These are phyloP conservation scores for Allantophomopsis lycopodina DNA, from an alignment of 2,329 filamentous ascomycete genomes.

Conservation along the genomic window DNA sequence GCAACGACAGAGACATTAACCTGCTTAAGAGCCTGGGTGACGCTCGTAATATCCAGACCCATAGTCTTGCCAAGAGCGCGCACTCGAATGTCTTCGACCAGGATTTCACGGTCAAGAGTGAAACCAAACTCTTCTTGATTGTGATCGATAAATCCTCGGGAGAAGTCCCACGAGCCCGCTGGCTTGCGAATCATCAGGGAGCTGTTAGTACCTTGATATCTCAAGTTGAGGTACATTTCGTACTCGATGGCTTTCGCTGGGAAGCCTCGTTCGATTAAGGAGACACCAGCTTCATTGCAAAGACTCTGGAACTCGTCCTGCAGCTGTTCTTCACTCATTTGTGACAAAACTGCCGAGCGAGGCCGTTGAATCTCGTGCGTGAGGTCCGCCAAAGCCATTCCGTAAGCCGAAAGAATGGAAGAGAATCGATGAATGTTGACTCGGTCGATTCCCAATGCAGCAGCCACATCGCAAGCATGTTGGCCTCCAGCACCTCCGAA, in stretches of 20 bases:
- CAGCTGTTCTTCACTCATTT: slow-evolving; percentile 42
- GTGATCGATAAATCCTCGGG: slow-evolving; percentile 65
- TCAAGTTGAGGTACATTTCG: slow-evolving; percentile 84
- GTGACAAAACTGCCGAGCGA: slow-evolving; percentile 41
- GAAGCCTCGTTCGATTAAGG: slow-evolving; percentile 72
- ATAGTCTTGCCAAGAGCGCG: too few species aligned
- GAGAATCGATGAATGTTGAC: slow-evolving; percentile 77
- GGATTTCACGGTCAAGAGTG: slow-evolving; percentile 71
- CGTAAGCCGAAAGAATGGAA: slow-evolving; percentile 75
- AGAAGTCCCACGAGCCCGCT: slow-evolving; percentile 51
- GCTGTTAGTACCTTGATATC: slow-evolving; percentile 78
- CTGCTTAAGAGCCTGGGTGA: slow-evolving; percentile 65
- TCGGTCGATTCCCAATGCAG: slow-evolving; percentile 70
- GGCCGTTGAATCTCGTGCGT: slow-evolving; percentile 79
- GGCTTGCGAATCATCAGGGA: slow-evolving; percentile 78
- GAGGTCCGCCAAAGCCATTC: slow-evolving; percentile 81
- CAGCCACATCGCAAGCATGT: slow-evolving; percentile 74
- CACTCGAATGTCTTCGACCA: slow-evolving; percentile 76
- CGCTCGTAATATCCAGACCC: slow-evolving; percentile 86
- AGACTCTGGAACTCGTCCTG: too few species aligned
- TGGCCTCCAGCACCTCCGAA: slow-evolving; percentile 86
- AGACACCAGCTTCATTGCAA: too few species aligned
- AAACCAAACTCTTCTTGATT: slow-evolving; percentile 88
- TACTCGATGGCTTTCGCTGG: slow-evolving; percentile 59
- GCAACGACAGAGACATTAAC: slow-evolving; percentile 75